Evolutionary conservation across 1,284 basidiomycete genomes (phyloP).

Genomic region (Inonotus obliquus): DNA sequence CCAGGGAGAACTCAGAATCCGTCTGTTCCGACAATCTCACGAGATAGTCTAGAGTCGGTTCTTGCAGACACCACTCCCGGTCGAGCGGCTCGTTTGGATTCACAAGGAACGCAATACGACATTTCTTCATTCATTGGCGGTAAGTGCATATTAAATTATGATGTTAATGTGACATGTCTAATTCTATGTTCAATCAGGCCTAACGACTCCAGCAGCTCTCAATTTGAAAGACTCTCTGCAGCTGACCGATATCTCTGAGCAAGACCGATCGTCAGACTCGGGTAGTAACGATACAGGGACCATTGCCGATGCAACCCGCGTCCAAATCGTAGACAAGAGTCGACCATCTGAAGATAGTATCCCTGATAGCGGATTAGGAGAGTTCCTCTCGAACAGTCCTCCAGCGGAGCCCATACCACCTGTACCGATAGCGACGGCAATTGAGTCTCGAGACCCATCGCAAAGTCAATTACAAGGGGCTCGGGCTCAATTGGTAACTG

Average conservation of each 20-base stretch:
- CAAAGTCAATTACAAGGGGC: not conserved
- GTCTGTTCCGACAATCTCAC: constrained; percentile 32
- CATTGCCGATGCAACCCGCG: constrained; percentile 12
- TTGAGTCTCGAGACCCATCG: not conserved
- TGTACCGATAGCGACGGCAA: not conserved
- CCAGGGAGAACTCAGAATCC: constrained; percentile 20
- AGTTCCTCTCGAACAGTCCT: not conserved
- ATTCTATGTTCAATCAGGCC: constrained; percentile 19
- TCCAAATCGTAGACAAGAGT: constrained; percentile 13
- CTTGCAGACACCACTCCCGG: constrained; percentile 22
- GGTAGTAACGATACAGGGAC: constrained; percentile 15
- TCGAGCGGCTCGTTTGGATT: constrained; percentile 30
- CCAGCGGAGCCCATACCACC: not conserved
- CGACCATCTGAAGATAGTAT: constrained; percentile 6
- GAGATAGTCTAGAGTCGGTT: constrained; percentile 28
- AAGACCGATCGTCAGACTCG: constrained; percentile 8
- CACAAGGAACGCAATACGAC: constrained; percentile 58
- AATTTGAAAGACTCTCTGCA: constrained; percentile 6
- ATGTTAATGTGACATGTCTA: not conserved
- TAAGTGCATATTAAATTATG: constrained; percentile 29
- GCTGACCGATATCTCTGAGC: constrained; percentile 13
- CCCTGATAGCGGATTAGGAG: constrained; percentile 5
- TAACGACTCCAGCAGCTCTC: constrained; percentile 21
- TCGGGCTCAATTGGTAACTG: constrained; percentile 2
- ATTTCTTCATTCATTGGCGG: constrained; percentile 73